Evolutionary conservation across 352 stramenopile species (phyloP), one percentile per base, ranked within the genome.

Genomic region (Globisporangium abappressorium): DNA sequence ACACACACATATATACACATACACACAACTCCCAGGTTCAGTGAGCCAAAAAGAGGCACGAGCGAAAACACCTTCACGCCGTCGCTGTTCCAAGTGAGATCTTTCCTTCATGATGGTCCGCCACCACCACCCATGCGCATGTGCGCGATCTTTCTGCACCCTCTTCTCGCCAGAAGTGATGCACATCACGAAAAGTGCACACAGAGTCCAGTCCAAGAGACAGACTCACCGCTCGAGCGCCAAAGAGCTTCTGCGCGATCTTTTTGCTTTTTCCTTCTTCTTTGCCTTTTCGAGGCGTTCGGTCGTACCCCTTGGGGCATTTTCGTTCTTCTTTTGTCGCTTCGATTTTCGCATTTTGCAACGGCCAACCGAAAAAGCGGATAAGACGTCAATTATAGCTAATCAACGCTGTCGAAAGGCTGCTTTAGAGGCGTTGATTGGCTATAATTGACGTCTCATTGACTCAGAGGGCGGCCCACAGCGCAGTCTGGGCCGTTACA

Each of bases 291-390:
- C 15, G 15, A 49, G 24, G 28, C 28, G 28, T 26, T 33, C 55
- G 28, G 55, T 60, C 55, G 55, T 46, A 61, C 55, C 26, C n/a
- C 53, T 58, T 58, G 24, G 5, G 14, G 53, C 53, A 57, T 15
- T 30, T 57, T 58, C 53, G 55, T 43, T 38, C 55, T 43, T 43
- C 18, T 56, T 56, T 56, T 56, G 8, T 28, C 49, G 49, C 49
- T 56, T 61, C 55, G 55, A 61, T 62, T 62, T 62, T 62, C 56
- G 22, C 33, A 22, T 61, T 61, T n/a, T n/a, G 33, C 18, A 61
- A 61, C 56, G 33, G 20, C 33, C 56, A 62, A 33, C 30, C 30
- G 30, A 61, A 24, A 62, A 59, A 59, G 14, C 56, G 56, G 56
- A 46, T 43, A 62, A 33, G 56, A 49, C 33, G 2, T 0, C 12